These are phyloP conservation scores for Aspergillus vadensis DNA, from an alignment of 2,329 filamentous ascomycete genomes.

Conservation along the genomic window DNA sequence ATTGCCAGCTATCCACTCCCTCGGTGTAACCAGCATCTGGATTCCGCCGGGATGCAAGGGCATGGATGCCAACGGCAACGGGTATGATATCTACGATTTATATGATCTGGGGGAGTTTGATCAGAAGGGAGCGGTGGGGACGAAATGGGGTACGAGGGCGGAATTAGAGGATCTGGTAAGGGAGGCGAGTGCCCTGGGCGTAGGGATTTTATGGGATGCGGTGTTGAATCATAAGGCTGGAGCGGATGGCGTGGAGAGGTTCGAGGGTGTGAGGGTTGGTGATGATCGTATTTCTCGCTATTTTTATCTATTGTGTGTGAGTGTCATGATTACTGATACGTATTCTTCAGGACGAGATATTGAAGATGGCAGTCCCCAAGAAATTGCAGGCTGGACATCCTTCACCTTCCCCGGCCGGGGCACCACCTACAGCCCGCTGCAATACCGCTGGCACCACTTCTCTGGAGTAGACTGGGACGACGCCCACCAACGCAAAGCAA, in stretches of 20 bases:
- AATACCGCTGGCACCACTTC: constrained; percentile 70
- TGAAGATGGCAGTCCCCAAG: constrained; percentile 1
- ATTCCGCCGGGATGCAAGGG: constrained; percentile 72
- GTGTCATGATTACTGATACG: background rate
- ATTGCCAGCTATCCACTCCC: constrained; percentile 56
- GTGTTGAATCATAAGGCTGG: constrained; percentile 73
- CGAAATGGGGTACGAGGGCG: constrained; percentile 68
- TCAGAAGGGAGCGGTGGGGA: constrained; percentile 62
- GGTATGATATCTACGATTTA: constrained; percentile 70
- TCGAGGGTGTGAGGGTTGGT: constrained; percentile 65
- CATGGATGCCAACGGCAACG: constrained; percentile 62
- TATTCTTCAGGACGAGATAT: constrained; percentile 9
- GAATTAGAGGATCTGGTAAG: constrained; percentile 59
- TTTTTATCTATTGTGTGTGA: background rate
- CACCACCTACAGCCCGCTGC: constrained; percentile 61
- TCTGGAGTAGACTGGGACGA: constrained; percentile 68
- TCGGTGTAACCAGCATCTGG: constrained; percentile 66
- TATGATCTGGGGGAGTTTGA: constrained; percentile 72
- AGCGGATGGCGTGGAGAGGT: constrained; percentile 65
- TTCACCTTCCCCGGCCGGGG: constrained; percentile 66
- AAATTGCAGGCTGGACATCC: constrained; percentile 57
- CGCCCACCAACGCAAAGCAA: constrained; percentile 56
- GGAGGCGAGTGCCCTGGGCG: constrained; percentile 55
- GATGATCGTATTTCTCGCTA: constrained; percentile 38
- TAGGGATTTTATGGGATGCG: constrained; percentile 68